These are phyloP conservation scores for Podospora didyma DNA, from an alignment of 495 filamentous ascomycete genomes.

Conservation along the genomic window DNA sequence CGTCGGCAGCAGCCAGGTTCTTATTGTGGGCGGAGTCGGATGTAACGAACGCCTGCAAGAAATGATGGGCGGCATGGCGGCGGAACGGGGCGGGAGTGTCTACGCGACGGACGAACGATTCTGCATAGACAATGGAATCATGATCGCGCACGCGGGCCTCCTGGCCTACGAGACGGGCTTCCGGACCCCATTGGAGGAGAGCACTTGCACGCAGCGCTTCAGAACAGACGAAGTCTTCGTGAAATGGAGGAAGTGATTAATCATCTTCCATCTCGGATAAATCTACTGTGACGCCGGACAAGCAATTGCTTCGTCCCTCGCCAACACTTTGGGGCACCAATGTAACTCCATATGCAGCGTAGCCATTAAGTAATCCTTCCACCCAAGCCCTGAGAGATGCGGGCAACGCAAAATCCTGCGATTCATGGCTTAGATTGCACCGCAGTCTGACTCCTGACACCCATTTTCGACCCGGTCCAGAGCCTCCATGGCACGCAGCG, in stretches of 20 bases:
- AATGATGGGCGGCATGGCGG: slow-evolving; percentile 98
- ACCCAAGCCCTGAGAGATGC: not conserved
- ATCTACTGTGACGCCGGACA: not conserved
- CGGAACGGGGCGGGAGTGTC: slow-evolving; percentile 80
- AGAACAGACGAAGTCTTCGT: slow-evolving; percentile 92
- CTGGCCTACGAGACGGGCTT: slow-evolving; percentile 78
- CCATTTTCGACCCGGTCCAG: not conserved
- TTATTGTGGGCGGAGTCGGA: slow-evolving; percentile 98
- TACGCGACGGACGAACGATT: slow-evolving; percentile 96
- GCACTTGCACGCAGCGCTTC: slow-evolving; percentile 89
- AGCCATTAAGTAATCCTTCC: not conserved
- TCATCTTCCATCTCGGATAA: not conserved
- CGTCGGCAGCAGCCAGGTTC: slow-evolving; percentile 82
- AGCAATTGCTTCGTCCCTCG: not conserved
- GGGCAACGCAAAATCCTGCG: not conserved
- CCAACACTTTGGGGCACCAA: not conserved
- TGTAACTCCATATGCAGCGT: not conserved
- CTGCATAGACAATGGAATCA: slow-evolving; percentile 98
- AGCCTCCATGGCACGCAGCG: not conserved
- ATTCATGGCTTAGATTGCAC: not conserved
- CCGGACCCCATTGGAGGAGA: slow-evolving; percentile 69
- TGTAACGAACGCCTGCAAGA: slow-evolving; percentile 93
- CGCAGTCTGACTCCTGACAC: slow-evolving; percentile 4
- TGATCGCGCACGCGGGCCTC: slow-evolving; percentile 97
- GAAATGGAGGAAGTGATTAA: slow-evolving; percentile 73